phyloP scores from a whole-genome alignment of 768 basidiomycete genomes.

The Amanita subjunquillea region DNA sequence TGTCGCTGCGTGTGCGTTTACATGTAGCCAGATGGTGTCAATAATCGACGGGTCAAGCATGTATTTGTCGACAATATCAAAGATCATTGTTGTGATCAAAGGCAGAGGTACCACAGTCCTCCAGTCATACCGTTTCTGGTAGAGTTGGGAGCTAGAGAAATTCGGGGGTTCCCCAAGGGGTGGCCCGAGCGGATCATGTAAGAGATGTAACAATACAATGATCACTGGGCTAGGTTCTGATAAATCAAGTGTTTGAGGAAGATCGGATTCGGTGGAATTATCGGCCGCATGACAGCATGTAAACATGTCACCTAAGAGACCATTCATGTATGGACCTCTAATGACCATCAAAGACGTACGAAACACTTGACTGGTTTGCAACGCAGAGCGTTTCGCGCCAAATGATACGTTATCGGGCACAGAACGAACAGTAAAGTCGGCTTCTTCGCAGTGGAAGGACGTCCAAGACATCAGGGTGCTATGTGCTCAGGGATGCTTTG shows the following conservation, averaged over 20 bases:
- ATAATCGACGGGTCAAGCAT: constrained; percentile 35
- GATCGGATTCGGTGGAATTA: constrained; percentile 13
- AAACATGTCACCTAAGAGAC: constrained; percentile 56
- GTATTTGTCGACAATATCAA: constrained; percentile 60
- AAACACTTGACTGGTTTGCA: constrained; percentile 53
- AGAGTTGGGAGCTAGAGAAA: constrained; percentile 20
- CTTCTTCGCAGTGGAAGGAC: constrained; percentile 32
- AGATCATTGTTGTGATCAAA: constrained; percentile 41
- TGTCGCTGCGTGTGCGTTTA: constrained; percentile 38
- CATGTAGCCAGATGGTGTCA: constrained; percentile 35
- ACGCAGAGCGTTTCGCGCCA: constrained; percentile 34
- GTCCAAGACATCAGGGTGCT: constrained; percentile 2
- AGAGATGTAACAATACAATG: constrained; percentile 39
- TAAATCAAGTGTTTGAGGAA: constrained; percentile 34
- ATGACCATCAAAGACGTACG: constrained; percentile 26
- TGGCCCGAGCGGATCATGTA: constrained; percentile 44
- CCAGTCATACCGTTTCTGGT: constrained; percentile 24
- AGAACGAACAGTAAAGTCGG: constrained; percentile 50
- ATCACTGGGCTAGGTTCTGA: constrained; percentile 42
- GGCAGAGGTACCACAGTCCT: constrained; percentile 54
- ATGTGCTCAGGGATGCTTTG: neutral
- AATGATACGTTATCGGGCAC: constrained; percentile 40
- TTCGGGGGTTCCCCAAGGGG: constrained; percentile 22
- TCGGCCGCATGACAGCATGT: constrained; percentile 33
- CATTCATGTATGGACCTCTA: constrained; percentile 1